phyloP scores from a whole-genome alignment of 2,329 filamentous ascomycete genomes.

The Hypocrella siamensis region DNA sequence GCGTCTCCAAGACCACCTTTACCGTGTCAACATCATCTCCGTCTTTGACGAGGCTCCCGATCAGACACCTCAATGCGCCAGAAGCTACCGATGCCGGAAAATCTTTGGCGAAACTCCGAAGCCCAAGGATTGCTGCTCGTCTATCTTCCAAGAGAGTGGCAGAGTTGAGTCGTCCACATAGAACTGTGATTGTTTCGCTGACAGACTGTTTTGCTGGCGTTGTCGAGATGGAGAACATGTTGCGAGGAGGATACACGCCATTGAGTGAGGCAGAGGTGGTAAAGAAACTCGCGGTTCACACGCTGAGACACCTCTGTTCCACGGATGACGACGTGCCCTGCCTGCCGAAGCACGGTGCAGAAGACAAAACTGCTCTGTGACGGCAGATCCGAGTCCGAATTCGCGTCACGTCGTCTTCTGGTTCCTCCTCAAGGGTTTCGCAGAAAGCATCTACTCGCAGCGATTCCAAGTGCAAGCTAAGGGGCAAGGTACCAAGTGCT shows the following conservation, averaged over 20 bases:
- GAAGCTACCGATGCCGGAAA: conserved; percentile 94
- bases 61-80: conserved; percentile 76
- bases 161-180: conserved; percentile 75
- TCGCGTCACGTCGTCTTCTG: too few relatives aligned
- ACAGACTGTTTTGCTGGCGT: conserved; percentile 93
- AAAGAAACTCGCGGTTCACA: not conserved
- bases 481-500: too few relatives aligned
- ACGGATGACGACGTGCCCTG: too few relatives aligned
- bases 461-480: too few relatives aligned
- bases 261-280: conserved; percentile 7
- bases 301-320: not conserved
- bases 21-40: conserved; percentile 91
- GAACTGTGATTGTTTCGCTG: conserved; percentile 79
- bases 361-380: too few relatives aligned
- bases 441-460: too few relatives aligned
- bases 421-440: too few relatives aligned
- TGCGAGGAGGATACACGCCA: conserved; percentile 13
- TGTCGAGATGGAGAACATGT: conserved; percentile 48
- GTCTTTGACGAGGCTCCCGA: conserved; percentile 73
- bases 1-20: conserved; percentile 85
- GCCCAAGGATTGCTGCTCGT: conserved; percentile 77
- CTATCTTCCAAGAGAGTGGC: conserved; percentile 90
- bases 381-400: too few relatives aligned
- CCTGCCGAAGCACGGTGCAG: too few relatives aligned
- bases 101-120: conserved; percentile 91